Evolutionary conservation across 106 monocot genomes (phyloP).

Genomic region (Acanthochlamys bracteata): DNA sequence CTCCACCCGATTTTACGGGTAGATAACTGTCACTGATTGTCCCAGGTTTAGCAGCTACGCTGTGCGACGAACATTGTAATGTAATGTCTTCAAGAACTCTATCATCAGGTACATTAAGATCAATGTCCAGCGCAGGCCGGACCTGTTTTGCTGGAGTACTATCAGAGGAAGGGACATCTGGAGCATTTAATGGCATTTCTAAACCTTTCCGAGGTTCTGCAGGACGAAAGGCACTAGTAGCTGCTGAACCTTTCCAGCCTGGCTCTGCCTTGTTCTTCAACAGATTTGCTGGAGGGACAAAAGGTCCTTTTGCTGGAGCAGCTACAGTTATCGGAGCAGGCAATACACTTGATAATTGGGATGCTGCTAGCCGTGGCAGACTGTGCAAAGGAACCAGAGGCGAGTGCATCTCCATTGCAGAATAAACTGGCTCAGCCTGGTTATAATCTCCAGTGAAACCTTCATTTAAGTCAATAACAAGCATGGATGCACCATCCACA

Average conservation of each 20-base stretch:
- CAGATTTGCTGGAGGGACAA: constrained; percentile 56
- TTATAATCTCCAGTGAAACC: constrained; percentile 42
- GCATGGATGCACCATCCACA: constrained; percentile 16
- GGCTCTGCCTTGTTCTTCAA: constrained; percentile 38
- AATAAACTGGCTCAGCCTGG: constrained; percentile 17
- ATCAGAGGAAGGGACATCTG: constrained; percentile 25
- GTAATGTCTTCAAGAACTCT: constrained; percentile 43
- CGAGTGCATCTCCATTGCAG: constrained; percentile 14
- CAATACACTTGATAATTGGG: constrained; percentile 11
- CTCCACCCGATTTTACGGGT: constrained; percentile 12
- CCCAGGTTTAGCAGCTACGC: constrained; percentile 17
- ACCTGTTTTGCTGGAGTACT: constrained; percentile 12
- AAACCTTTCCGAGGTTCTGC: constrained; percentile 63
- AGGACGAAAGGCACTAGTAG: constrained; percentile 81
- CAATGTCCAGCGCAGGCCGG: constrained; percentile 41
- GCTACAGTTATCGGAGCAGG: constrained; percentile 47
- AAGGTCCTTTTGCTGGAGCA: constrained; percentile 68
- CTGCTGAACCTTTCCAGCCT: constrained; percentile 75
- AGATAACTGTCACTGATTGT: constrained; percentile 20
- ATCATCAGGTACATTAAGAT: constrained; percentile 73
- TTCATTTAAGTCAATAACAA: constrained; percentile 70
- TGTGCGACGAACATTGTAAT: constrained; percentile 25
- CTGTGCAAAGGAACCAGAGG: constrained; percentile 15
- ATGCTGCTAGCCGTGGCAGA: constrained; percentile 13
- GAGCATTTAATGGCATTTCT: constrained; percentile 40